A percentile compares a stretch with the other conserved stretches of the same genome.
phyloP scores from a whole-genome alignment of 768 basidiomycete genomes.

The Pisolithus sp. region DNA sequence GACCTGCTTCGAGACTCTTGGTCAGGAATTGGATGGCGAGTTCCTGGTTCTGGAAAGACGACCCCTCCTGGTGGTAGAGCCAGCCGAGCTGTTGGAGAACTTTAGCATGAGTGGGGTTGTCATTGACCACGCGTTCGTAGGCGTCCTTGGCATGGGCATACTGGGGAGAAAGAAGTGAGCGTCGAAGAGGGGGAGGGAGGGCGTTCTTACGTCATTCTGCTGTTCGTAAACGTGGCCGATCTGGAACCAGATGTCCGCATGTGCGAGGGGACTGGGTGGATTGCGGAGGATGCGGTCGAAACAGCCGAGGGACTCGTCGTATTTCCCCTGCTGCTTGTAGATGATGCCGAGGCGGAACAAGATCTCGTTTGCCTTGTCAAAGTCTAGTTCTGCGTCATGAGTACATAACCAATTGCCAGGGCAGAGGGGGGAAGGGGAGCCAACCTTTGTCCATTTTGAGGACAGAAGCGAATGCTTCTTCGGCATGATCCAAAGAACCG shows the following conservation, averaged over 20 bases:
- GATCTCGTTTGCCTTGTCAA: slow-evolving; percentile 98
- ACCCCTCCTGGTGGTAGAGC: slow-evolving; percentile 94
- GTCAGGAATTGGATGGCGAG: slow-evolving; percentile 90
- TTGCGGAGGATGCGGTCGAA: slow-evolving; percentile 96
- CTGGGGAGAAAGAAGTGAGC: slow-evolving; percentile 36
- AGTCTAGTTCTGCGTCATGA: slow-evolving; percentile 50
- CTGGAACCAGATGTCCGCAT: slow-evolving; percentile 99
- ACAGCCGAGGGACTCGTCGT: slow-evolving; percentile 79
- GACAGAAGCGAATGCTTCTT: slow-evolving; percentile 96
- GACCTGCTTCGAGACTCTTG: slow-evolving; percentile 91
- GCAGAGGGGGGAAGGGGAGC: slow-evolving; percentile 9
- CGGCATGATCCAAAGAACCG: slow-evolving; percentile 96
- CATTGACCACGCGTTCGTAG: slow-evolving; percentile 89
- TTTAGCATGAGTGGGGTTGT: slow-evolving; percentile 93
- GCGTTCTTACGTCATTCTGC: slow-evolving; percentile 77
- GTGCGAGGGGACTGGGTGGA: slow-evolving; percentile 91
- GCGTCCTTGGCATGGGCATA: slow-evolving; percentile 88
- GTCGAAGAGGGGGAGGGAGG: not conserved
- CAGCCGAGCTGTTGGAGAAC: slow-evolving; percentile 97
- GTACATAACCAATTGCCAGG: slow-evolving; percentile 17
- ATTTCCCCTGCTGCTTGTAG: slow-evolving; percentile 98
- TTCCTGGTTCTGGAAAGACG: slow-evolving; percentile 94
- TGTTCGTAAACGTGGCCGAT: slow-evolving; percentile 99
- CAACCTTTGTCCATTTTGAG: slow-evolving; percentile 95
- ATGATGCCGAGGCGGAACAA: slow-evolving; percentile 97